Conservation (phyloP, 441 rosid species). For the Populus hybrid region DNA sequence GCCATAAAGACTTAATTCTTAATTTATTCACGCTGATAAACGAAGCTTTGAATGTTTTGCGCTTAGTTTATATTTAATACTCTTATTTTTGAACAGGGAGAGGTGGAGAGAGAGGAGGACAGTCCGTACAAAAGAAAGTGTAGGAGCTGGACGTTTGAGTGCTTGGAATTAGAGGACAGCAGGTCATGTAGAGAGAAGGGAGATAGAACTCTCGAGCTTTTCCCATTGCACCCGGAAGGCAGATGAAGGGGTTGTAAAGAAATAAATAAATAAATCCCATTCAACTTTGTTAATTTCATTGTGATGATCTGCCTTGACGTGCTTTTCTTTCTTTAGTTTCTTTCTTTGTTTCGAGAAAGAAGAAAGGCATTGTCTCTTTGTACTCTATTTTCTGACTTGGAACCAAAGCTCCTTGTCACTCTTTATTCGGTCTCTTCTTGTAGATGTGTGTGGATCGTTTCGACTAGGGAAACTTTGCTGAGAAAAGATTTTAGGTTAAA, state of each 20-base stretch:
- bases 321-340: constrained; percentile 3
- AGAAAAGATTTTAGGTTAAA: constrained; percentile 43
- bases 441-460: constrained; percentile 22
- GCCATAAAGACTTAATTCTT: background rate
- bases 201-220: constrained; percentile 79
- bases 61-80: background rate
- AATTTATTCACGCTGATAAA: background rate
- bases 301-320: constrained; percentile 21
- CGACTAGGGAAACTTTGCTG: constrained; percentile 23
- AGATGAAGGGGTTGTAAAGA: constrained; percentile 34
- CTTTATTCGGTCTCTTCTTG: constrained; percentile 16
- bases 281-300: background rate
- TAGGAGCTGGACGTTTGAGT: constrained; percentile 77
- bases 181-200: constrained; percentile 44
- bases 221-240: constrained; percentile 94
- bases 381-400: constrained; percentile 39
- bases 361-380: constrained; percentile 42
- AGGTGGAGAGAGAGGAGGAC: constrained; percentile 40
- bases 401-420: constrained; percentile 33
- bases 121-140: constrained; percentile 82
- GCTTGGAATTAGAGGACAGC: constrained; percentile 53
- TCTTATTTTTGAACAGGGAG: constrained; percentile 36
- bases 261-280: background rate
- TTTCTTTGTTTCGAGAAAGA: constrained; percentile 40
- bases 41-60: background rate